A percentile compares a stretch with the other conserved stretches of the same genome.
phyloP scores from a whole-genome alignment of 495 filamentous ascomycete genomes.

The Rusavskia elegans region DNA sequence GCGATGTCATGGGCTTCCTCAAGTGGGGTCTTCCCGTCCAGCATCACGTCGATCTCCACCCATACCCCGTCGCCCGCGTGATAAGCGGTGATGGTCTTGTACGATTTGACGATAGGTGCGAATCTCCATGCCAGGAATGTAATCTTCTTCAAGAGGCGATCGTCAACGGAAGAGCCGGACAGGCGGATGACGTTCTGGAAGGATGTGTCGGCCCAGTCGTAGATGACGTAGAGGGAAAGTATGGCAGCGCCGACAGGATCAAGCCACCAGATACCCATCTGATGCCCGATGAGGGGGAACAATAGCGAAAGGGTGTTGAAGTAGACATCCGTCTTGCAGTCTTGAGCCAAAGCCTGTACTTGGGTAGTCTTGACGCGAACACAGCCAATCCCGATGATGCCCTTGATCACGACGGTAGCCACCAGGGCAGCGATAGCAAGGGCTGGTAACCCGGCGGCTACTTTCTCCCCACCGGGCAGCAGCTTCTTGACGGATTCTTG shows the following conservation, averaged over 20 bases:
- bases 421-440: constrained; percentile 62
- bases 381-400: constrained; percentile 72
- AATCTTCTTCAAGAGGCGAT: constrained; percentile 66
- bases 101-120: constrained; percentile 70
- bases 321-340: constrained; percentile 52
- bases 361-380: constrained; percentile 74
- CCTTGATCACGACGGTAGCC: constrained; percentile 66
- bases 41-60: constrained; percentile 67
- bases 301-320: constrained; percentile 83
- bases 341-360: constrained; percentile 64
- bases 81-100: constrained; percentile 77
- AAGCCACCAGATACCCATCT: constrained; percentile 62
- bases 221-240: constrained; percentile 70
- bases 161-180: constrained; percentile 64
- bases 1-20: constrained; percentile 77
- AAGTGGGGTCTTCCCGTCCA: constrained; percentile 59
- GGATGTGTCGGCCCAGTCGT: constrained; percentile 66
- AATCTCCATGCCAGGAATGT: constrained; percentile 90
- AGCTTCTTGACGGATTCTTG: constrained; percentile 54
- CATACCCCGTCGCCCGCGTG: constrained; percentile 80
- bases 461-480: constrained; percentile 38
- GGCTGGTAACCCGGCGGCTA: constrained; percentile 5
- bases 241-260: constrained; percentile 71
- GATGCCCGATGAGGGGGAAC: constrained; percentile 40
- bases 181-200: constrained; percentile 67